Evolutionary conservation across 257 asterid genomes (phyloP).

Genomic region (Solanum corneliomulleri): DNA sequence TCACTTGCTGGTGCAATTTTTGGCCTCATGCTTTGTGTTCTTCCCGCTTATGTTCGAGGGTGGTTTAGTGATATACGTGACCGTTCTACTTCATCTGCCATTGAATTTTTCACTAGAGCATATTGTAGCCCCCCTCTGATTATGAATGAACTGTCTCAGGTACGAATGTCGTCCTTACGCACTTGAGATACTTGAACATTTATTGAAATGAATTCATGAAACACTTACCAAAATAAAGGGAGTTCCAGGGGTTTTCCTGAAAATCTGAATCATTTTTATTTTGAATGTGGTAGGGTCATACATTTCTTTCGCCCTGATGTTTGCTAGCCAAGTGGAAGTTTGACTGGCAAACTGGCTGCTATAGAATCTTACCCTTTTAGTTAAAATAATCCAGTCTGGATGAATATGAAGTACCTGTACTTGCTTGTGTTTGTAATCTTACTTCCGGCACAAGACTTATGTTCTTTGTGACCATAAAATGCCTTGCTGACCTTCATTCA

Average conservation of each 20-base stretch:
- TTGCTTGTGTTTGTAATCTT: not conserved
- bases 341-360: not conserved
- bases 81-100: slow-evolving; percentile 70
- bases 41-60: slow-evolving; percentile 96
- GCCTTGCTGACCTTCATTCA: not conserved
- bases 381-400: not conserved
- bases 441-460: not conserved
- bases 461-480: not conserved
- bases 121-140: slow-evolving; percentile 93
- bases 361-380: not conserved
- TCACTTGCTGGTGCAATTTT: slow-evolving; percentile 76
- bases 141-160: slow-evolving; percentile 79
- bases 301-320: not conserved
- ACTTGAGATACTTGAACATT: not conserved
- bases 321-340: not conserved
- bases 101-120: slow-evolving; percentile 81
- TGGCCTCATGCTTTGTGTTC: slow-evolving; percentile 86
- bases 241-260: not conserved
- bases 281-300: not conserved
- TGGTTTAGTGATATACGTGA: slow-evolving; percentile 87
- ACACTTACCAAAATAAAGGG: not conserved
- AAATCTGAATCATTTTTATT: not conserved
- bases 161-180: slow-evolving; percentile 9
- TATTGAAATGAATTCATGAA: not conserved
- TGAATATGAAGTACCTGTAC: not conserved